Conservation (phyloP, 805 yeast genomes). For the Candida khao-thaluensis region DNA sequence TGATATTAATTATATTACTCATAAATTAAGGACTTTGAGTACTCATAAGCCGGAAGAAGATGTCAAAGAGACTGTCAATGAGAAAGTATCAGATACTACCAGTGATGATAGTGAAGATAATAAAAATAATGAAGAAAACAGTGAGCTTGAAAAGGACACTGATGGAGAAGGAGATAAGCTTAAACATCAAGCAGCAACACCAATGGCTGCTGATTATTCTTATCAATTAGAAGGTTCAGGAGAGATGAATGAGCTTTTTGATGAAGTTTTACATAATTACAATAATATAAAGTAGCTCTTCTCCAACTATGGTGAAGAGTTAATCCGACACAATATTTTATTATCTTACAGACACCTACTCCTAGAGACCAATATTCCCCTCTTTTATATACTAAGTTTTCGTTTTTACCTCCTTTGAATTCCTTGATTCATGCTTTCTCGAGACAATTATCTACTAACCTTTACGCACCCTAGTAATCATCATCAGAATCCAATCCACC, state of each 20-base stretch:
- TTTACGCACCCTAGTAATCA: constrained; percentile 4
- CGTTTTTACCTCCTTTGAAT: too few species aligned
- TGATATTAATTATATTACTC: constrained; percentile 19
- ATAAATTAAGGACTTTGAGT: constrained; percentile 12
- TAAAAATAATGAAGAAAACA: background rate
- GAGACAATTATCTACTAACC: too few species aligned
- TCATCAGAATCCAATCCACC: constrained; percentile 32
- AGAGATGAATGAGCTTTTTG: constrained; percentile 21
- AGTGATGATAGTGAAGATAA: constrained; percentile 1
- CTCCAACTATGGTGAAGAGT: background rate
- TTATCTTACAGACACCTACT: constrained; percentile 1
- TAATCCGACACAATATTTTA: background rate
- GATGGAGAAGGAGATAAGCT: constrained; percentile 2
- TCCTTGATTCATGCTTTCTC: too few species aligned
- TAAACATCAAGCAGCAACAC: constrained; percentile 5
- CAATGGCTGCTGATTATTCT: constrained; percentile 8
- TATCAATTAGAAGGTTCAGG: constrained; percentile 2
- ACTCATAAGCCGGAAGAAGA: constrained; percentile 2
- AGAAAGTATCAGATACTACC: background rate
- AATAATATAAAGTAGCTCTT: constrained; percentile 4
- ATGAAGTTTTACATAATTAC: constrained; percentile 21
- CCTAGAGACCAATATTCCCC: too few species aligned
- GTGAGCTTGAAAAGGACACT: background rate
- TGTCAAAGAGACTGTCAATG: background rate
- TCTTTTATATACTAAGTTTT: too few species aligned